These are phyloP conservation scores for Sordaria brevicollis DNA, from an alignment of 495 filamentous ascomycete species.

Conservation along the genomic window DNA sequence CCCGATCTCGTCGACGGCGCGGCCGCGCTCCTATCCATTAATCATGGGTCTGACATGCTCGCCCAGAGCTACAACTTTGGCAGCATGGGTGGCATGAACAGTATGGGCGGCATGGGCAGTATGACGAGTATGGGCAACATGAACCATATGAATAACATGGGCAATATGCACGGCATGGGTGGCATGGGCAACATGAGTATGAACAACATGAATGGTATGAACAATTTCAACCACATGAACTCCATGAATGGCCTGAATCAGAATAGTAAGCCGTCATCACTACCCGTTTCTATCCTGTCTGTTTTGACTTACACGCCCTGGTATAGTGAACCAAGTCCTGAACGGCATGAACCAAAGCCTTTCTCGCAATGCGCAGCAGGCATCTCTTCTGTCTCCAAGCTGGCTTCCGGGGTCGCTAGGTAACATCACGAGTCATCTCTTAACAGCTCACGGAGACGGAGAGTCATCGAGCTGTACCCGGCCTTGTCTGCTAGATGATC, in stretches of 20 bases:
- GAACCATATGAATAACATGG: background rate
- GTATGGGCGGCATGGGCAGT: background rate
- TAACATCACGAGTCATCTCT: slow-evolving; percentile 19
- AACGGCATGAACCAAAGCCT: slow-evolving; percentile 8
- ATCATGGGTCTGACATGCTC: slow-evolving; percentile 13
- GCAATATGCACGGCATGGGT: background rate
- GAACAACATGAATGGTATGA: background rate
- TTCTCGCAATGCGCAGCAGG: slow-evolving; percentile 2
- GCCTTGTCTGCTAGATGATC: slow-evolving; percentile 21
- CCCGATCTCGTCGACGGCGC: slow-evolving; percentile 20
- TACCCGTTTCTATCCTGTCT: background rate
- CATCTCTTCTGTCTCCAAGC: slow-evolving; percentile 5
- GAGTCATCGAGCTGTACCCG: slow-evolving; percentile 13
- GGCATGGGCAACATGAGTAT: background rate
- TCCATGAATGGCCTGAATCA: background rate
- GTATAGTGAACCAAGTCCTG: slow-evolving; percentile 3
- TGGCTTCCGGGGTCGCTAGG: slow-evolving; percentile 8
- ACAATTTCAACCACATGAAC: background rate
- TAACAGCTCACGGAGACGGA: slow-evolving; percentile 13
- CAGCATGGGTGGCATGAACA: background rate
- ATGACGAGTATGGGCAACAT: background rate
- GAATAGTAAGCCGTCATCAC: background rate
- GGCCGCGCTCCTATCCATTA: slow-evolving; percentile 26
- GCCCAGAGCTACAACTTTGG: slow-evolving; percentile 4
- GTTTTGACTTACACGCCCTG: background rate